Percentiles rank a stretch among this genome's conserved stretches.
Evolutionary conservation across 2,329 filamentous ascomycete species (phyloP).

Genomic region (Neonectria ditissima): DNA sequence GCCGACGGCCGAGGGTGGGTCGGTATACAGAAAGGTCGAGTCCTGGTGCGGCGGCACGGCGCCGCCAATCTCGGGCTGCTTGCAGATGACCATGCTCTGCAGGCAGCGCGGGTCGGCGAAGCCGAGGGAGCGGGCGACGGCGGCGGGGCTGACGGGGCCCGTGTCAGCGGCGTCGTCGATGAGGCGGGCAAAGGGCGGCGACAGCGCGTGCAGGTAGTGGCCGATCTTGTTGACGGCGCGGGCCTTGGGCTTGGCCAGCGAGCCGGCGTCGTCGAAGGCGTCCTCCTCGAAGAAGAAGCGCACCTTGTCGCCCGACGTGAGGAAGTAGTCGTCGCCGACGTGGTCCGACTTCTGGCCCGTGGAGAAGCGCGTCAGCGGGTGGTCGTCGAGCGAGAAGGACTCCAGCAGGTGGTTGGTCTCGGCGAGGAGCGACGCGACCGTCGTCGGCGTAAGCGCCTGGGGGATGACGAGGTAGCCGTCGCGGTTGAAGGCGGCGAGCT

Average conservation of each 20-base stretch:
- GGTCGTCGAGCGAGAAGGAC: conserved; percentile 80
- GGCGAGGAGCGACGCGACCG: conserved; percentile 74
- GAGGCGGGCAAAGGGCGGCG: conserved; percentile 72
- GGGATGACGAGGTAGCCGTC: conserved; percentile 94
- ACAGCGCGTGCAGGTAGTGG: conserved; percentile 79
- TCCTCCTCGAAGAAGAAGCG: conserved; percentile 98
- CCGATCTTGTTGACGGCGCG: conserved; percentile 91
- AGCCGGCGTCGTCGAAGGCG: conserved; percentile 76
- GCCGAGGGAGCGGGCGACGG: conserved; percentile 77
- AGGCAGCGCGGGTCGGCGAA: conserved; percentile 82
- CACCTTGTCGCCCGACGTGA: conserved; percentile 88
- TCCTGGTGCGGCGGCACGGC: conserved; percentile 94
- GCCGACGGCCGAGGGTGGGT: conserved; percentile 88
- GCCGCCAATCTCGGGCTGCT: conserved; percentile 95
- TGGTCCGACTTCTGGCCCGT: conserved; percentile 82
- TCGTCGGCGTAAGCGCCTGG: conserved; percentile 74
- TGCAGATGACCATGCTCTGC: conserved; percentile 99
- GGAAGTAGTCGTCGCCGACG: conserved; percentile 95
- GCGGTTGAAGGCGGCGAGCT: conserved; percentile 77
- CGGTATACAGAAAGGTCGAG: conserved; percentile 90
- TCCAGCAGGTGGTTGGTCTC: conserved; percentile 82
- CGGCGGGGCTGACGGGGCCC: conserved; percentile 63
- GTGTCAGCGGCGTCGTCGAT: conserved; percentile 65
- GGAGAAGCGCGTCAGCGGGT: conserved; percentile 94
- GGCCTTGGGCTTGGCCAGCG: conserved; percentile 81